These are phyloP conservation scores for Psilocybe tampanensis DNA, from an alignment of 768 basidiomycete species.

Conservation along the genomic window DNA sequence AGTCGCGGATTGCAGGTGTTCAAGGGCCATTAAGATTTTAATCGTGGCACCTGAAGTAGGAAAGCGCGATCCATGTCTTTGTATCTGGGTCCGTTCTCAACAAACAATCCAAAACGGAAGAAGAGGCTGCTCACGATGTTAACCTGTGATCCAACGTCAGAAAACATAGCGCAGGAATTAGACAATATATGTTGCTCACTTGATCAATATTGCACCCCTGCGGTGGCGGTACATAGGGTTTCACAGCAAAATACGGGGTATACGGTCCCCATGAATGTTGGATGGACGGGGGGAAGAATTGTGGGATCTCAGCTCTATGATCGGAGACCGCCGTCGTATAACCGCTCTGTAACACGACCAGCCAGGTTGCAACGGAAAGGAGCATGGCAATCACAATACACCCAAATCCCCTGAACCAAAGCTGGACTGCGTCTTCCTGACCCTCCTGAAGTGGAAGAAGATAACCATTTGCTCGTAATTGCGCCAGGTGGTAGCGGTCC, in stretches of 20 bases:
- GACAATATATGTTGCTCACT: slow-evolving; percentile 12
- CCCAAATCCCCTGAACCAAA: too few relatives aligned
- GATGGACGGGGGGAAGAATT: slow-evolving; percentile 14
- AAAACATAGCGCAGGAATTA: background rate
- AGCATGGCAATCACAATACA: background rate
- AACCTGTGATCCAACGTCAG: slow-evolving; percentile 47
- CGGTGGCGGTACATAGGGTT: slow-evolving; percentile 23
- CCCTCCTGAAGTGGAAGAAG: too few relatives aligned
- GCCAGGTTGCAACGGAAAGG: background rate
- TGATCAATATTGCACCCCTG: slow-evolving; percentile 23
- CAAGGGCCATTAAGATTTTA: slow-evolving; percentile 48
- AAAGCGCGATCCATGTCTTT: slow-evolving; percentile 80
- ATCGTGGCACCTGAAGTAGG: slow-evolving; percentile 56
- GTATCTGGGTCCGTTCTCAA: slow-evolving; percentile 47
- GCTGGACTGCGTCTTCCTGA: too few relatives aligned
- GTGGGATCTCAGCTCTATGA: background rate
- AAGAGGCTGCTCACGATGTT: slow-evolving; percentile 52
- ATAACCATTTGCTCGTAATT: too few relatives aligned
- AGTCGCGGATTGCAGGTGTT: slow-evolving; percentile 52
- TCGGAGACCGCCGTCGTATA: background rate
- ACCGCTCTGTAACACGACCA: background rate
- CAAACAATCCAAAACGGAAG: background rate
- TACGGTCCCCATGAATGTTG: slow-evolving; percentile 26
- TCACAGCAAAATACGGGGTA: slow-evolving; percentile 27
- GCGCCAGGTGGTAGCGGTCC: too few relatives aligned